A percentile compares a stretch with the other conserved stretches of the same genome.
Evolutionary conservation across 768 basidiomycete genomes (phyloP).

Genomic region (Leccinum aurantiacum): DNA sequence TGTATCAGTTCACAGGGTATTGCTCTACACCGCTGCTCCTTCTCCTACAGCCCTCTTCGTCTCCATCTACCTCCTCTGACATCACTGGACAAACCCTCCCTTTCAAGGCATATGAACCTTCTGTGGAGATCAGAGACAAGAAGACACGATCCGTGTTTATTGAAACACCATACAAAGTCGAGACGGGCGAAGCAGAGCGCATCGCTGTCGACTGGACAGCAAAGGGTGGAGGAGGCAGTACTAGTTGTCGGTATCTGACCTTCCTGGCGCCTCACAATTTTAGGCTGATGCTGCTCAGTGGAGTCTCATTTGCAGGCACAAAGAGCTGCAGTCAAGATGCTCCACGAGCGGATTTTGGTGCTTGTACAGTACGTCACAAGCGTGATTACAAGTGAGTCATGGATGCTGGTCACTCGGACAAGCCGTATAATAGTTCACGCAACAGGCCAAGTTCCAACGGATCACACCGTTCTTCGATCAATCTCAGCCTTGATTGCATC

Average conservation of each 20-base stretch:
- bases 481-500: slow-evolving; percentile 85
- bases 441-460: slow-evolving; percentile 68
- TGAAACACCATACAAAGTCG: slow-evolving; percentile 83
- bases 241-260: slow-evolving; percentile 57
- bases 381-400: slow-evolving; percentile 63
- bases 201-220: slow-evolving; percentile 98
- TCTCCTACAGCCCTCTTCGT: slow-evolving; percentile 59
- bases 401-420: background rate
- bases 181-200: slow-evolving; percentile 97
- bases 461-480: slow-evolving; percentile 80
- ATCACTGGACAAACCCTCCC: slow-evolving; percentile 77
- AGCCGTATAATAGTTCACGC: background rate
- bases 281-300: slow-evolving; percentile 48
- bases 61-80: slow-evolving; percentile 44
- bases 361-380: slow-evolving; percentile 85
- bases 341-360: slow-evolving; percentile 85
- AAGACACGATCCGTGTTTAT: slow-evolving; percentile 78
- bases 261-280: background rate
- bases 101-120: slow-evolving; percentile 90
- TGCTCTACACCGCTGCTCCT: slow-evolving; percentile 90
- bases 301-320: slow-evolving; percentile 89
- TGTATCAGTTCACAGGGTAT: slow-evolving; percentile 70
- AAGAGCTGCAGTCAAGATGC: slow-evolving; percentile 94
- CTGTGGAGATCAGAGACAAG: slow-evolving; percentile 80
- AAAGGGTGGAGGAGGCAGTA: slow-evolving; percentile 78